phyloP scores from a whole-genome alignment of 176 grass and related monocot species.

The Elymus sibiricus region DNA sequence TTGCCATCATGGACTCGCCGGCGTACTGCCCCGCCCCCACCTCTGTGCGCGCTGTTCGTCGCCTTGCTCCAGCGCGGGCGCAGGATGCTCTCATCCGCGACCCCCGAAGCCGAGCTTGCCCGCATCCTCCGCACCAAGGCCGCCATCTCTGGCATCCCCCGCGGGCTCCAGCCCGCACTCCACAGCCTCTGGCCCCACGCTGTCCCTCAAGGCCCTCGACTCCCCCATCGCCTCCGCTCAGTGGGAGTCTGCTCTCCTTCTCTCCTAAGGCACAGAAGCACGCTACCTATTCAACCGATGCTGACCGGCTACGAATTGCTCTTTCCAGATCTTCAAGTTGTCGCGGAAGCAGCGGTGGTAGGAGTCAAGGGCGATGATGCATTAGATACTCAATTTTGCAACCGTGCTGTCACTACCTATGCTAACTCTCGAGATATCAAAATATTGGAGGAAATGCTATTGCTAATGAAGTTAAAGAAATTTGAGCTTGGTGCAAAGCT shows the following conservation, averaged over 20 bases:
- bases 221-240: constrained; percentile 38
- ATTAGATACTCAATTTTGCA: constrained; percentile 79
- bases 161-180: constrained; percentile 31
- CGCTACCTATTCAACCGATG: neutral
- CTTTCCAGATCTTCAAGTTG: constrained; percentile 65
- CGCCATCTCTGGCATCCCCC: constrained; percentile 50
- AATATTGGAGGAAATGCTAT: constrained; percentile 80
- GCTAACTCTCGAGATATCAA: constrained; percentile 60
- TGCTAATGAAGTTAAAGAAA: constrained; percentile 73
- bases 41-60: neutral
- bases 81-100: neutral
- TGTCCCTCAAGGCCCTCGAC: constrained; percentile 70
- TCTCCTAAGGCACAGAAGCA: neutral
- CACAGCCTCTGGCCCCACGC: constrained; percentile 58
- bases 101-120: constrained; percentile 35
- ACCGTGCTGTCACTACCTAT: constrained; percentile 68
- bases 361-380: constrained; percentile 65
- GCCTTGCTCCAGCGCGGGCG: neutral
- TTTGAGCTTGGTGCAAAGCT: constrained; percentile 56
- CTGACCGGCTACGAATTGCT: neutral
- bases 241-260: constrained; percentile 61
- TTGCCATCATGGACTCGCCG: neutral
- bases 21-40: neutral
- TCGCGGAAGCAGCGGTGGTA: constrained; percentile 81
- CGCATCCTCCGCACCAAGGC: constrained; percentile 66